Evolutionary conservation across 495 filamentous ascomycete genomes (phyloP).

Genomic region (Baudoinia panamericana): DNA sequence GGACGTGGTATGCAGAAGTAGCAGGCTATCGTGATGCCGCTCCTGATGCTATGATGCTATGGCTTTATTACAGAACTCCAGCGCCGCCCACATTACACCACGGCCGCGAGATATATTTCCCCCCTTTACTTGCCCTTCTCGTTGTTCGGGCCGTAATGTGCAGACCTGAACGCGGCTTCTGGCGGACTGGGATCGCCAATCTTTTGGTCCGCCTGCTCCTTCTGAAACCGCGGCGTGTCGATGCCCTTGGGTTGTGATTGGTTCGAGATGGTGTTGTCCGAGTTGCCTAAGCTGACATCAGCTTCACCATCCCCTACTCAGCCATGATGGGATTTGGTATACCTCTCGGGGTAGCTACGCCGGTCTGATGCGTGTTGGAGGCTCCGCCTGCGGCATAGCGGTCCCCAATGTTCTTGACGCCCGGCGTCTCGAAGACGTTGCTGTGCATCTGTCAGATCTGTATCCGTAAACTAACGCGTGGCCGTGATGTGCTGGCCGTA

Average conservation of each 20-base stretch:
- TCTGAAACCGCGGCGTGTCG: conserved; percentile 7
- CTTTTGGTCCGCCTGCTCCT: conserved; percentile 12
- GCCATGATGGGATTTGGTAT: not conserved
- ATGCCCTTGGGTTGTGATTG: conserved; percentile 12
- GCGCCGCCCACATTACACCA: too few species aligned
- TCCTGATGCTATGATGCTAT: too few species aligned
- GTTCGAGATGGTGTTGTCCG: not conserved
- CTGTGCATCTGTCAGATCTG: conserved; percentile 1
- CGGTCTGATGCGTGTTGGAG: conserved; percentile 20
- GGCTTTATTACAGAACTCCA: too few species aligned
- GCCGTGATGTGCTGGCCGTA: too few species aligned
- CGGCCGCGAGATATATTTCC: too few species aligned
- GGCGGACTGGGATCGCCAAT: not conserved
- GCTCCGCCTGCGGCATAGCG: conserved; percentile 23
- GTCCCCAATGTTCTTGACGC: conserved; percentile 22
- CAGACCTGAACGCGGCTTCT: conserved; percentile 6
- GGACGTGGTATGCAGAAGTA: too few species aligned
- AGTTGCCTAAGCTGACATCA: conserved; percentile 4
- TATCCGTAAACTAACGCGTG: not conserved
- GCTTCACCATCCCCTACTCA: not conserved
- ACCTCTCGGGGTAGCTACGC: conserved; percentile 21
- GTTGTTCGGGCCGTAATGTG: conserved; percentile 8
- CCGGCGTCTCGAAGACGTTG: conserved; percentile 23
- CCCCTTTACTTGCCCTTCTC: conserved; percentile 3
- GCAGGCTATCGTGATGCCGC: too few species aligned